Evolutionary conservation across 768 basidiomycete genomes (phyloP), one percentile per base, ranked within the genome.

Genomic region (Russula foetens): DNA sequence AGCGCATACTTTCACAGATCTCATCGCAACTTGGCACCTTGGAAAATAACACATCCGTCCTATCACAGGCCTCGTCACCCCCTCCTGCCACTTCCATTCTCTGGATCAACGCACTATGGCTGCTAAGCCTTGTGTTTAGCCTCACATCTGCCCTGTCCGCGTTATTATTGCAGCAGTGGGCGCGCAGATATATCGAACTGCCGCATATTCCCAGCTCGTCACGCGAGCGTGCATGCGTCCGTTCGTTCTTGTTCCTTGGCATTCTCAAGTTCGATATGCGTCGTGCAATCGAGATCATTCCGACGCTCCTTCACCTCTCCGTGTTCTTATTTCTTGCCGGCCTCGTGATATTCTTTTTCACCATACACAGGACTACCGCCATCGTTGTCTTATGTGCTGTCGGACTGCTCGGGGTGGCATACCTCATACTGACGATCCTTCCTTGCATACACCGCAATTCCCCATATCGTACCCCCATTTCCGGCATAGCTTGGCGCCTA

Each of bases 291-390:
- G 73, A 76, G 28, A 61, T 70, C 15, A 74, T 79, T 19, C 79
- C 79, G 0, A 69, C 75, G 28, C 73, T 81, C 12, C 73, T 82
- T 21, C 81, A 82, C 63, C 69, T 77, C 11, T 77, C 79, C 4
- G 69, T 81, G 17, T 72, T 78, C 31, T 69, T 81, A 8, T 81
- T 82, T 67, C 74, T 83, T 66, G 73, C 75, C 41, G 77, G 78
- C 44, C 71, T 83, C 28, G 69, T 80, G 29, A 70, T 74, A 17
- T 79, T 82, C 66, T 68, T 81, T 33, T 69, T 67, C 57, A 70
- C 75, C 12, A 65, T 67, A 26, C 53, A 65, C 55, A 23, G n/a
- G 8, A 45, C 49, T 21, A 53, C 67, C 33, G 63, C 65, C 26
- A 53, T 58, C 6, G n/a, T 58, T 2, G 12, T 54, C 14, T 47